Conservation (phyloP, 2,329 filamentous ascomycete genomes). For the Hymenoscyphus linearis region DNA sequence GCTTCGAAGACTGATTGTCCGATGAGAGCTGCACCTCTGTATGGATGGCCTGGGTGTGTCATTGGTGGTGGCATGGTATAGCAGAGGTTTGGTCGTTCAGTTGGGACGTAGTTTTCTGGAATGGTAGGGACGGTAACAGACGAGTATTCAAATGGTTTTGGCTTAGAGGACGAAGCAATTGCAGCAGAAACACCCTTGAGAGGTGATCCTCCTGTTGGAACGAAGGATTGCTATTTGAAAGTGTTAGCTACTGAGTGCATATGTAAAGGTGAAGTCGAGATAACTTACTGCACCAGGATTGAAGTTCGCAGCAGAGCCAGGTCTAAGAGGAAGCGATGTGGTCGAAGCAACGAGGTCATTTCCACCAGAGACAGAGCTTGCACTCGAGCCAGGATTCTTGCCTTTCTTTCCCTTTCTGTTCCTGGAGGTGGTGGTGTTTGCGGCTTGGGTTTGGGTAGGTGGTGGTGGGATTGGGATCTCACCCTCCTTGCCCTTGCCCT, state of each 20-base stretch:
- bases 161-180: background rate
- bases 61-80: background rate
- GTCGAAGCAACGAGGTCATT: no score
- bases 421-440: background rate
- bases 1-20: background rate
- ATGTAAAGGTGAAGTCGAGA: background rate
- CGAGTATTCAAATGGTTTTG: background rate
- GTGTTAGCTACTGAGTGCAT: background rate
- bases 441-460: background rate
- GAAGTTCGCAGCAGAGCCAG: background rate
- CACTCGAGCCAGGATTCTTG: background rate
- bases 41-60: background rate
- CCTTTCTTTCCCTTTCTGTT: background rate
- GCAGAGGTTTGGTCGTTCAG: background rate
- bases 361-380: background rate
- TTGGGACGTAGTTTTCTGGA: background rate
- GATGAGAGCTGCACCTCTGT: background rate
- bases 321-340: background rate
- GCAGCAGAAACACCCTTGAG: background rate
- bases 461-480: background rate
- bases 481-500: background rate
- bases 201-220: background rate
- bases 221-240: background rate
- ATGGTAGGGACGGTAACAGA: background rate
- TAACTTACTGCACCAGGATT: background rate